These are phyloP conservation scores for Septoria linicola DNA, from an alignment of 2,329 filamentous ascomycete genomes.

Conservation along the genomic window DNA sequence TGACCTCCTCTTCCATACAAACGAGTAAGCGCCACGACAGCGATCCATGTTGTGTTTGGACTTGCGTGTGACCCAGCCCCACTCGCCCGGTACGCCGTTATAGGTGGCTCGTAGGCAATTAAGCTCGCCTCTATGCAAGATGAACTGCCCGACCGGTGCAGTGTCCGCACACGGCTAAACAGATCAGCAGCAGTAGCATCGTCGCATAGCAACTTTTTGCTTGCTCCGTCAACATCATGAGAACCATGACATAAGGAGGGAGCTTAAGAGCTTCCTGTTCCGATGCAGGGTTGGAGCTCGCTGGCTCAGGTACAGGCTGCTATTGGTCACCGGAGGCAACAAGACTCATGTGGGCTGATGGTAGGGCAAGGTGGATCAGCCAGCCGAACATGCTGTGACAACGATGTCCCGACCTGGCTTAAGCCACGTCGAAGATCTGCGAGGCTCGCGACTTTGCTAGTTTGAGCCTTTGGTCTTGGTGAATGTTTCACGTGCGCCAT, in stretches of 20 bases:
- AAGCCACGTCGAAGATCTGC: background rate
- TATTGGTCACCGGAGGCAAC: conserved; percentile 19
- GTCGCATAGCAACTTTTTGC: conserved; percentile 1
- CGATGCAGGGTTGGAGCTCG: conserved; percentile 1
- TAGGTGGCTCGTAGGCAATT: background rate
- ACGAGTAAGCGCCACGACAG: conserved; percentile 2
- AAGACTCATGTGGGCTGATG: conserved; percentile 18
- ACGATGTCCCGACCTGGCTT: conserved; percentile 2
- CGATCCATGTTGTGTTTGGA: conserved; percentile 1
- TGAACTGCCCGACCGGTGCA: background rate
- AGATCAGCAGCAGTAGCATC: conserved; percentile 4
- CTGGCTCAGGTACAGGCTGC: conserved; percentile 16
- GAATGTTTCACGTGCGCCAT: no score
- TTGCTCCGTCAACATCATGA: conserved; percentile 7
- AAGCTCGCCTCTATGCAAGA: conserved; percentile 1
- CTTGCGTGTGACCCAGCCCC: conserved; percentile 8
- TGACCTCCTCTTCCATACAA: conserved; percentile 6
- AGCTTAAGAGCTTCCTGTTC: conserved; percentile 1
- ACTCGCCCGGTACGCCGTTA: conserved; percentile 1
- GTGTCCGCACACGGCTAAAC: conserved; percentile 4
- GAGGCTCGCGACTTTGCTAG: no score
- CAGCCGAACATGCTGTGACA: background rate
- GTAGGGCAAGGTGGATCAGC: background rate
- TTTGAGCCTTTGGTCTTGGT: no score
- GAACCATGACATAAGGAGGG: conserved; percentile 12